Evolutionary conservation across 1,139 yeast species (phyloP), one percentile per base, ranked within the genome.

Genomic region (Blastobotrys buckinghamii): DNA sequence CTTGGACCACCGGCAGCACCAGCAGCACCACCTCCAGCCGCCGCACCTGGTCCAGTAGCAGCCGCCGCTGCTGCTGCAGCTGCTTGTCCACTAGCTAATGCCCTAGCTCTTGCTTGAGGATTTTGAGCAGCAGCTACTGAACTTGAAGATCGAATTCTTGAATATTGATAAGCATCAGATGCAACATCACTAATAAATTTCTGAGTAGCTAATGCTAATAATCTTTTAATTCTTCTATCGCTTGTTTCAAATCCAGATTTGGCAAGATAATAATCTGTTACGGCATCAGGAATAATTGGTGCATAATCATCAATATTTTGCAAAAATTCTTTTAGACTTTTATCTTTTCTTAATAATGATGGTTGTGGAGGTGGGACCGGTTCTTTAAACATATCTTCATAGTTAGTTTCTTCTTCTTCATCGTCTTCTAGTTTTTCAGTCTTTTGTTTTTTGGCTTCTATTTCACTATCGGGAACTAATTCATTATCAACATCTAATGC

Each of bases 241-340:
- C 83, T 77, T 26, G 95, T 79, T 52, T 84, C 87, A 60, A 94
- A 83, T 38, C 99, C 99, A 53, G 90, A 84, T 61, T 84, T 84
- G 20, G 90, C 82, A 45, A 94, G 71, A 61, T 92, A 92, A 65
- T 88, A 92, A 62, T 92, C 97, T 0, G 96, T 87, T n/a, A 94
- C 97, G 0, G 95, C 94, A 64, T 94, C 98, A 0, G 99, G 99
- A 40, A 94, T 92, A 38, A 94, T 85, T 1, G 98, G 98, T 2
- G 96, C 89, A 65, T 84, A 89, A 51, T 89, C 96, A 55, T 88
- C 96, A 90, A 92, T 84, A 68, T 89, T 74, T 44, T 84, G 85
- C 34, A 94, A 74, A 33, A 94, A 83, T 59, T 94, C 97, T 57
- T 82, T 81, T 42, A 94, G 71, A 0, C 96, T 83, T 62, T 88